phyloP scores from a whole-genome alignment of 2,329 filamentous ascomycete genomes.

The Parafenestella ontariensis region DNA sequence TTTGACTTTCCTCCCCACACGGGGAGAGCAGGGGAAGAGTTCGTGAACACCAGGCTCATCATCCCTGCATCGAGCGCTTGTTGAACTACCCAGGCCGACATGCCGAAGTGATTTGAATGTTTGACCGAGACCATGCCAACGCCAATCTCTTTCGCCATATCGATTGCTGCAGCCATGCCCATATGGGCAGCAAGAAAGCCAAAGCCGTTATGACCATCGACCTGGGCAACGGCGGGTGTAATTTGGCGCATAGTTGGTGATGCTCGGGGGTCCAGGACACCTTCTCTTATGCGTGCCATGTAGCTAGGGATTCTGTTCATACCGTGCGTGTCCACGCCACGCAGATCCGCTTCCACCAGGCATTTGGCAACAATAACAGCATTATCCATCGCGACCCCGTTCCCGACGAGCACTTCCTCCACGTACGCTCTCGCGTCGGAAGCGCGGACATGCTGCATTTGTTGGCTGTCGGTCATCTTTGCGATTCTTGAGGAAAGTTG shows the following conservation, averaged over 20 bases:
- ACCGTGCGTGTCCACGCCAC: slow-evolving; percentile 81
- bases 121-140: slow-evolving; percentile 80
- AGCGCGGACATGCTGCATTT: slow-evolving; percentile 29
- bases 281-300: slow-evolving; percentile 73
- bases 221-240: slow-evolving; percentile 74
- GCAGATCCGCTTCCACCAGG: slow-evolving; percentile 76
- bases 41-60: slow-evolving; percentile 69
- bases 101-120: slow-evolving; percentile 83
- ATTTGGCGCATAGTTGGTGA: slow-evolving; percentile 65
- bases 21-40: slow-evolving; percentile 72
- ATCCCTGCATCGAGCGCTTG: slow-evolving; percentile 73
- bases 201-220: slow-evolving; percentile 74
- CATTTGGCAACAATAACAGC: slow-evolving; percentile 70
- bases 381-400: slow-evolving; percentile 66
- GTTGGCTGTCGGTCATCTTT: slow-evolving; percentile 8
- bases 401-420: slow-evolving; percentile 63
- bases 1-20: slow-evolving; percentile 73
- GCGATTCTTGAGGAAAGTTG: not conserved
- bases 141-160: slow-evolving; percentile 68
- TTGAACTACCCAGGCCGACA: slow-evolving; percentile 81
- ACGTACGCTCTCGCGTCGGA: slow-evolving; percentile 53
- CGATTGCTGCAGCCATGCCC: slow-evolving; percentile 72
- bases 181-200: slow-evolving; percentile 73
- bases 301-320: slow-evolving; percentile 81
- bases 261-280: slow-evolving; percentile 69